These are phyloP conservation scores for Penicillium goetzii DNA, from an alignment of 495 filamentous ascomycete genomes.

Conservation along the genomic window DNA sequence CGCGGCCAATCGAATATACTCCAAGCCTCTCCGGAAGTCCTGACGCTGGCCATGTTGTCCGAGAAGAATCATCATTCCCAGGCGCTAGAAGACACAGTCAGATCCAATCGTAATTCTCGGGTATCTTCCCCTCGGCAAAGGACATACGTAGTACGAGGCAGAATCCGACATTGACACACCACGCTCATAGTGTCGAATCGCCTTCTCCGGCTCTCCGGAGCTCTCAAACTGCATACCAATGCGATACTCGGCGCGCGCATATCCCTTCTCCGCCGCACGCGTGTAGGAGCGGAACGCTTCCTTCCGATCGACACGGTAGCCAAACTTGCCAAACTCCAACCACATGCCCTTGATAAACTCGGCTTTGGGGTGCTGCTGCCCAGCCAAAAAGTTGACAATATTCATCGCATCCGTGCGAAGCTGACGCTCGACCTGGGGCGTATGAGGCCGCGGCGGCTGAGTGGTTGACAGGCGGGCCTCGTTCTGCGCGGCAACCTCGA, in stretches of 20 bases:
- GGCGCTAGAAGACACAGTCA: constrained; percentile 51
- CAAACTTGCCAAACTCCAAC: constrained; percentile 98
- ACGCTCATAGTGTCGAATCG: constrained; percentile 82
- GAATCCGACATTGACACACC: constrained; percentile 82
- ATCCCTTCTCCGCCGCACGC: constrained; percentile 85
- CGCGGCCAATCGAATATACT: constrained; percentile 80
- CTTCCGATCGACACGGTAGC: constrained; percentile 83
- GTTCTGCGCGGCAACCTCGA: constrained; percentile 78
- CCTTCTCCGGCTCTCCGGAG: constrained; percentile 87
- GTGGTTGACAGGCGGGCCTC: constrained; percentile 66
- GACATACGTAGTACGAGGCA: constrained; percentile 78
- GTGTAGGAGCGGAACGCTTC: constrained; percentile 88
- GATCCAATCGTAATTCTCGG: background rate
- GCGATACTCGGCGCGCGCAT: constrained; percentile 90
- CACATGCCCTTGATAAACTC: constrained; percentile 95
- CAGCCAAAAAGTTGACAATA: constrained; percentile 84
- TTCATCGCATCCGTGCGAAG: constrained; percentile 86
- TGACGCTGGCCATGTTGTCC: constrained; percentile 89
- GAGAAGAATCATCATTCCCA: constrained; percentile 97
- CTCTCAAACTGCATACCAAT: constrained; percentile 98
- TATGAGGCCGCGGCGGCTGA: constrained; percentile 67
- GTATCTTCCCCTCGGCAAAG: background rate
- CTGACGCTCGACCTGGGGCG: constrained; percentile 86
- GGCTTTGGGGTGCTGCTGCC: constrained; percentile 91
- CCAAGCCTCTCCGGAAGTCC: constrained; percentile 75